These are phyloP conservation scores for Taphrina betulina DNA, from an alignment of 1,139 yeast species.

Conservation along the genomic window DNA sequence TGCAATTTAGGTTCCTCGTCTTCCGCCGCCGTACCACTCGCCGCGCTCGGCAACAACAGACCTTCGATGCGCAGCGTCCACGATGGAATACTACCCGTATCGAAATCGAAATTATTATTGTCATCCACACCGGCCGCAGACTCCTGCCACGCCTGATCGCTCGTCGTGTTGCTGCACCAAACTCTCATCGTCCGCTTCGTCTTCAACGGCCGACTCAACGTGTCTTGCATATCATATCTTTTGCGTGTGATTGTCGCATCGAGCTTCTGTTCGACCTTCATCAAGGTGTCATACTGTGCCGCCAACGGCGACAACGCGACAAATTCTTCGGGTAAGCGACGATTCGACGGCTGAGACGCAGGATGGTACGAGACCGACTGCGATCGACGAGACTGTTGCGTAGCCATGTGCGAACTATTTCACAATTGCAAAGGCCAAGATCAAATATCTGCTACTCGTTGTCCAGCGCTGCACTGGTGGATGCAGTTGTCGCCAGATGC, in stretches of 20 bases:
- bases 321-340: slow-evolving; percentile 45
- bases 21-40: slow-evolving; percentile 34
- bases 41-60: slow-evolving; percentile 55
- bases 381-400: slow-evolving; percentile 3
- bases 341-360: slow-evolving; percentile 4
- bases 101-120: slow-evolving; percentile 44
- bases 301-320: slow-evolving; percentile 71
- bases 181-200: slow-evolving; percentile 64
- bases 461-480: no score
- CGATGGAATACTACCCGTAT: slow-evolving; percentile 48
- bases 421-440: no score
- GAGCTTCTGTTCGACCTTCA: slow-evolving; percentile 73
- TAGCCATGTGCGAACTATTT: slow-evolving; percentile 1
- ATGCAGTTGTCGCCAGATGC: no score
- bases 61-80: slow-evolving; percentile 95
- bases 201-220: slow-evolving; percentile 46
- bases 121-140: slow-evolving; percentile 36
- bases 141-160: slow-evolving; percentile 88
- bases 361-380: slow-evolving; percentile 11
- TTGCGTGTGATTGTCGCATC: slow-evolving; percentile 82
- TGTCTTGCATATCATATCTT: slow-evolving; percentile 79
- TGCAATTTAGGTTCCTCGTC: slow-evolving; percentile 52
- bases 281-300: slow-evolving; percentile 63
- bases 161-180: slow-evolving; percentile 76
- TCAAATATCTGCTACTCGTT: no score